phyloP scores from a whole-genome alignment of 2,329 filamentous ascomycete species.

The Hypomyces perniciosus region DNA sequence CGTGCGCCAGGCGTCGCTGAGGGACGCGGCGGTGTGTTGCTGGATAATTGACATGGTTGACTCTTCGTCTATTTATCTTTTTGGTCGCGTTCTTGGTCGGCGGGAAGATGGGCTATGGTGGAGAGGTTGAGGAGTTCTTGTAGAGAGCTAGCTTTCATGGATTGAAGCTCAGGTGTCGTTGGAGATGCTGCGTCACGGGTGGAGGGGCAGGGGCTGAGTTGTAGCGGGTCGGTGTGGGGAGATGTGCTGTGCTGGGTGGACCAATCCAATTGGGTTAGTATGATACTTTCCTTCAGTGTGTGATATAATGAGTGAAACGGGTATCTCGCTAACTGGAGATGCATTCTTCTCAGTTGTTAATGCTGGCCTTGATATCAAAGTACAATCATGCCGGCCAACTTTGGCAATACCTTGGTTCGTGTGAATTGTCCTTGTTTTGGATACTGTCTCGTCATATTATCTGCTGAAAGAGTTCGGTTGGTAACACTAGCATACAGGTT shows the following conservation, averaged over 20 bases:
- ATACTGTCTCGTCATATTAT: too few species aligned
- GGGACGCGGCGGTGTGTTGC: conserved; percentile 54
- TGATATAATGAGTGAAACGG: too few species aligned
- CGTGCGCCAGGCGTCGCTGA: conserved; percentile 69
- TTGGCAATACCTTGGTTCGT: too few species aligned
- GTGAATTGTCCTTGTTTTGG: too few species aligned
- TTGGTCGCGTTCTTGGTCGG: not conserved
- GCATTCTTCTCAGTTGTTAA: too few species aligned
- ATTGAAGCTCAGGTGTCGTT: conserved; percentile 9
- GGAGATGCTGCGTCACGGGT: conserved; percentile 27
- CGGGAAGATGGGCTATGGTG: not conserved
- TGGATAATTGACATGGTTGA: conserved; percentile 59
- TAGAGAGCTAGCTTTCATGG: conserved; percentile 11
- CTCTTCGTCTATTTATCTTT: not conserved
- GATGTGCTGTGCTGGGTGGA: not conserved
- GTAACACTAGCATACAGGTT: too few species aligned
- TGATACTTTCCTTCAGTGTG: not conserved
- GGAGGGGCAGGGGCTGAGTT: conserved; percentile 19
- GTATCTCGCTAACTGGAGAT: too few species aligned
- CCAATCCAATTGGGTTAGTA: not conserved
- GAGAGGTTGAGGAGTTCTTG: not conserved
- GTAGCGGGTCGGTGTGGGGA: not conserved
- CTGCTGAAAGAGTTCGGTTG: too few species aligned
- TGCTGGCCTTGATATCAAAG: too few species aligned
- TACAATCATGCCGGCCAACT: too few species aligned